A percentile compares a stretch with the other conserved stretches of the same genome.
phyloP scores from a whole-genome alignment of 768 basidiomycete genomes.

The Gelatoporia subvermispora region DNA sequence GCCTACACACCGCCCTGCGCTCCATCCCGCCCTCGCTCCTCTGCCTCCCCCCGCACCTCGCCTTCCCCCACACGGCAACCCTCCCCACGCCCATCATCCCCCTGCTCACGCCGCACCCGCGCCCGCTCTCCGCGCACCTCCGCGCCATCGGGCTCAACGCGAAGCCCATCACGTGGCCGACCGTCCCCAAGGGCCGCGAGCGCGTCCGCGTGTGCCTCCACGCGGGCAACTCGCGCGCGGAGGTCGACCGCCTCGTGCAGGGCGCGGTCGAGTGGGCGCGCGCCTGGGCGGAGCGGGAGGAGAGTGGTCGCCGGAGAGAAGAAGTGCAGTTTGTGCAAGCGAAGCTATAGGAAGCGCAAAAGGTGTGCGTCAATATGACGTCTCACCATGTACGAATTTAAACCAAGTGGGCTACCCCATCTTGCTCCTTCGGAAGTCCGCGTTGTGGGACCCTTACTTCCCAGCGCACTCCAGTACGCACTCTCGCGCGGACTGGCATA shows the following conservation, averaged over 20 bases:
- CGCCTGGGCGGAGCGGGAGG: slow-evolving; percentile 8
- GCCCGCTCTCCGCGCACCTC: slow-evolving; percentile 70
- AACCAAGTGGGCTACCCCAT: too few relatives aligned
- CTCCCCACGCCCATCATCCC: slow-evolving; percentile 80
- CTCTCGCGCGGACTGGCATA: too few relatives aligned
- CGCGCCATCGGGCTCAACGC: slow-evolving; percentile 50
- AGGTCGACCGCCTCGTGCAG: slow-evolving; percentile 50
- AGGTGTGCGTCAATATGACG: too few relatives aligned
- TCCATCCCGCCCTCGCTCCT: slow-evolving; percentile 21
- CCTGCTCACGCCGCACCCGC: slow-evolving; percentile 71
- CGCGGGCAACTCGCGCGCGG: slow-evolving; percentile 60
- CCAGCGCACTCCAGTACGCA: too few relatives aligned
- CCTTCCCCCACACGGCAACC: slow-evolving; percentile 11
- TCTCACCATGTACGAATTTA: too few relatives aligned
- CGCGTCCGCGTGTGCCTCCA: slow-evolving; percentile 88
- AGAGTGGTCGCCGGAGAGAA: background rate
- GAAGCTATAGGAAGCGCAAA: slow-evolving; percentile 12
- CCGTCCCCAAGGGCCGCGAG: slow-evolving; percentile 82
- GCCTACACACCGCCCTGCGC: slow-evolving; percentile 26
- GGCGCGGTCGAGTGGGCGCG: slow-evolving; percentile 23
- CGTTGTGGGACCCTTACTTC: too few relatives aligned
- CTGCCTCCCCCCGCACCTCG: slow-evolving; percentile 28
- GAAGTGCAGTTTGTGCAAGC: slow-evolving; percentile 5
- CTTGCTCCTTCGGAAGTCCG: too few relatives aligned
- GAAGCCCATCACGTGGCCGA: slow-evolving; percentile 80